Conservation (phyloP, 495 filamentous ascomycete species). For the Bacidia rubella region DNA sequence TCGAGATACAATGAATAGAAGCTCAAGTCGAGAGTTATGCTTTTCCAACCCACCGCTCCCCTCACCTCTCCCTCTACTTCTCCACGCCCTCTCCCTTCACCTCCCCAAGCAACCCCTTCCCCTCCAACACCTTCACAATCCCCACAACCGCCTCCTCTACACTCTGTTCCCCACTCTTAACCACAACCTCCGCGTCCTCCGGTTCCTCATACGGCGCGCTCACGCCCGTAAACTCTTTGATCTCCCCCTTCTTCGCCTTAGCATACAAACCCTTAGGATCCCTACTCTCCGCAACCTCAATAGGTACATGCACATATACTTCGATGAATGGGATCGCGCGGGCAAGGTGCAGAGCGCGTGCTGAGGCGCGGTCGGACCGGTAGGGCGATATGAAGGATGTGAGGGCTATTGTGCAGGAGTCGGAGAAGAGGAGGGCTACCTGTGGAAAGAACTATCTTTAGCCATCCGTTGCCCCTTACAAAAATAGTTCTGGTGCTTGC, state of each 20-base stretch:
- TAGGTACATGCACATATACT: constrained; percentile 75
- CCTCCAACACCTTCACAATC: constrained; percentile 70
- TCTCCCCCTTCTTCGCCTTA: constrained; percentile 83
- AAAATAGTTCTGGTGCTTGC: too few relatives aligned
- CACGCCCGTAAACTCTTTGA: constrained; percentile 95
- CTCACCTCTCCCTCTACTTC: not conserved
- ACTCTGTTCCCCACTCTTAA: constrained; percentile 59
- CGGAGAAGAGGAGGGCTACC: constrained; percentile 94
- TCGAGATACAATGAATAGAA: constrained; percentile 44
- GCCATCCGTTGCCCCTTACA: too few relatives aligned
- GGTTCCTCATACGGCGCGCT: constrained; percentile 86
- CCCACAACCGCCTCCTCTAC: constrained; percentile 74
- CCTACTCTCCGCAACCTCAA: constrained; percentile 82
- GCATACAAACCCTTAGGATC: constrained; percentile 97
- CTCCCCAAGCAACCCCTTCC: constrained; percentile 34
- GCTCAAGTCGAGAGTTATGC: not conserved
- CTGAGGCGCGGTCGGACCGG: constrained; percentile 66
- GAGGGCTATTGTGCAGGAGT: constrained; percentile 71
- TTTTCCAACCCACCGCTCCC: not conserved
- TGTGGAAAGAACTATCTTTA: constrained; percentile 24
- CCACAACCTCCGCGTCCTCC: constrained; percentile 68
- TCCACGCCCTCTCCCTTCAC: constrained; percentile 6
- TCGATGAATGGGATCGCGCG: constrained; percentile 74
- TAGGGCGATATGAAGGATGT: constrained; percentile 98
- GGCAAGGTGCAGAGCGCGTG: constrained; percentile 61